These are phyloP conservation scores for Friedmanniomyces simplex DNA, from an alignment of 495 filamentous ascomycete species.

Conservation along the genomic window DNA sequence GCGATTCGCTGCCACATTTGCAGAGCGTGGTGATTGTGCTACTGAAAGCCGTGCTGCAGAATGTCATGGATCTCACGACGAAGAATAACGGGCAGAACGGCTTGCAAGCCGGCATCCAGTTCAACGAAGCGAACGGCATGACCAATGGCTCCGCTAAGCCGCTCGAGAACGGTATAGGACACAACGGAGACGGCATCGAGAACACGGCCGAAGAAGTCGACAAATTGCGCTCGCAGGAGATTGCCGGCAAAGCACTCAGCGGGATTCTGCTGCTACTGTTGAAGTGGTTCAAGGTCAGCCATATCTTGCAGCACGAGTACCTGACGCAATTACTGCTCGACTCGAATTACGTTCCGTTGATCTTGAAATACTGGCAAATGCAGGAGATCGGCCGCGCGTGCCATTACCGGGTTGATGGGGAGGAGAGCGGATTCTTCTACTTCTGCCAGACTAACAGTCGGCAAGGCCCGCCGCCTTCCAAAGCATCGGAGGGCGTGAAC, in stretches of 20 bases:
- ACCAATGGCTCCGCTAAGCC: constrained; percentile 20
- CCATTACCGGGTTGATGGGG: constrained; percentile 71
- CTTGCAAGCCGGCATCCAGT: constrained; percentile 32
- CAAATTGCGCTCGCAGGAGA: constrained; percentile 67
- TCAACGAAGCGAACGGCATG: constrained; percentile 29
- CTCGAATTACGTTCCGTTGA: constrained; percentile 83
- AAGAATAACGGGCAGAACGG: constrained; percentile 41
- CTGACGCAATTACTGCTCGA: constrained; percentile 86
- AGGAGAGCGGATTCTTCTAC: constrained; percentile 80
- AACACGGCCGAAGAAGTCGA: constrained; percentile 61
- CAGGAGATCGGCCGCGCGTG: constrained; percentile 84
- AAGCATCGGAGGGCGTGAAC: background rate
- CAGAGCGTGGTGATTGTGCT: constrained; percentile 93
- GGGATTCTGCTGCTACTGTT: constrained; percentile 72
- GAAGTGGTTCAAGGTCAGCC: constrained; percentile 95
- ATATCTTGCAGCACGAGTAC: constrained; percentile 93
- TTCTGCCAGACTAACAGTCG: constrained; percentile 51
- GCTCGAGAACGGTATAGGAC: constrained; percentile 22
- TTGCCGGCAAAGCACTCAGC: constrained; percentile 80
- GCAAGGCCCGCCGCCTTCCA: constrained; percentile 8
- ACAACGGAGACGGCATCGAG: constrained; percentile 19
- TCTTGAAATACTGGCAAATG: constrained; percentile 83
- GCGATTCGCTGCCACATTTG: constrained; percentile 61
- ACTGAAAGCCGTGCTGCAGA: constrained; percentile 72
- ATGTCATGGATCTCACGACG: constrained; percentile 58